Evolutionary conservation across 805 yeast species (phyloP), one percentile per base, ranked within the genome.

Genomic region (Metschnikowia drakensbergensis): DNA sequence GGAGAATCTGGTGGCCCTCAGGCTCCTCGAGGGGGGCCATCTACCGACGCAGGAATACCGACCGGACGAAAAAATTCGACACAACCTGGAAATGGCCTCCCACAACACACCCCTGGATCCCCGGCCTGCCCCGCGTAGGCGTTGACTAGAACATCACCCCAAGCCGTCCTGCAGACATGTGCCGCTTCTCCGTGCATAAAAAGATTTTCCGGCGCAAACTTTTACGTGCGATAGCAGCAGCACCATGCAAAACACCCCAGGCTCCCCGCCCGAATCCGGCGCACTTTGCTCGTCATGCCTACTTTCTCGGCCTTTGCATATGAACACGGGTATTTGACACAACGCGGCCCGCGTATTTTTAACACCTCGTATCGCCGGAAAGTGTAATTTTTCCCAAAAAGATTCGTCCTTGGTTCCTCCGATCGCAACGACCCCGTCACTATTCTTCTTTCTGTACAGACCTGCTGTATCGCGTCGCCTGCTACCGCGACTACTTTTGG

Each of bases 141-240:
- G 17, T 17, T 10, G 23, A 4, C 36, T 8, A 3, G 13, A 33
- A 33, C 13, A n/a, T 4, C 23, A 39, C 42, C 34, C 42, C 42
- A 4, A 32, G 25, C 23, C 3, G 30, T 3, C 10, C 43, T 25
- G 43, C 36, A 40, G 6, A 32, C 8, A 23, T 8, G 2, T 27
- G n/a, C 27, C 28, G 9, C 29, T 23, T n/a, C 23, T 29, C 29
- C 28, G 23, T 32, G 43, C 43, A 40, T 40, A 40, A 40, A 40
- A 40, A 40, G 43, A 40, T 40, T 40, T 40, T 40, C 43, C 43
- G 43, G 42, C 42, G 42, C 43, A 40, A 40, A n/a, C 43, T 23
- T 25, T 10, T 23, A 31, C 8, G 31, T 40, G 43, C 43, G 43
- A 40, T 40, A 40, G 43, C 36, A 22, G 10, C 29, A 5, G 8